Evolutionary conservation across 345 rosid species (phyloP), one percentile per base, ranked within the genome.

Genomic region (Syzygium jambos): DNA sequence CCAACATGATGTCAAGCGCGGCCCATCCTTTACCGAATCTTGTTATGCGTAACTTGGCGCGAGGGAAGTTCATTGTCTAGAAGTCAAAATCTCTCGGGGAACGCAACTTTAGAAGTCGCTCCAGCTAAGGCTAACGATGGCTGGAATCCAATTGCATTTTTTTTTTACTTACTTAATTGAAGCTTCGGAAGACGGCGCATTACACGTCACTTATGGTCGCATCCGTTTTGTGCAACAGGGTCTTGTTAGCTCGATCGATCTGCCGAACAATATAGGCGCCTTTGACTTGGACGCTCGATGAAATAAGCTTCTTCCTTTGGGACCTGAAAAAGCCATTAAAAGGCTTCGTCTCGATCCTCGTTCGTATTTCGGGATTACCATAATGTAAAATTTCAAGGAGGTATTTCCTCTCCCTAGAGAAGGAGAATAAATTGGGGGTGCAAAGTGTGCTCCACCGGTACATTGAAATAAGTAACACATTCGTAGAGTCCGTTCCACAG

Each of bases 1-100:
- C 3, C 1, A 29, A 0, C 41, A 7, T 29, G 77, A 65, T 27
- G 22, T 2, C 2, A 29, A 63, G 21, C 2, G 21, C 3, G 41
- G 41, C 41, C 5, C 0, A 14, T 63, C 77, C 41, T 65, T 65
- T 30, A 65, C 78, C 15, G 3, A 7, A 16, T 65, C 22, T 29
- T 15, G 22, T 16, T 2, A 9, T n/a, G 0, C 78, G 16, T 65
- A 65, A 34, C 80, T 17, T 73, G 25, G 34, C 80, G 80, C 2
- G 2, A 41, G 25, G 80, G 80, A 73, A 9, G 25, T 34, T 73
- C 80, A 7, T 73, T 19, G 80, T 30, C 19, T 73, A 0, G 25
- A 34, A 22, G 49, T 4, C 7, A n/a, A 73, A 19, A 41, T 2
- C 80, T 68, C 46, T 34, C 13, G 46, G 46, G 80, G 25, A 17